These are phyloP conservation scores for Neocallimastix lanati DNA, from an alignment of 192 early-diverging fungal species.

Conservation along the genomic window DNA sequence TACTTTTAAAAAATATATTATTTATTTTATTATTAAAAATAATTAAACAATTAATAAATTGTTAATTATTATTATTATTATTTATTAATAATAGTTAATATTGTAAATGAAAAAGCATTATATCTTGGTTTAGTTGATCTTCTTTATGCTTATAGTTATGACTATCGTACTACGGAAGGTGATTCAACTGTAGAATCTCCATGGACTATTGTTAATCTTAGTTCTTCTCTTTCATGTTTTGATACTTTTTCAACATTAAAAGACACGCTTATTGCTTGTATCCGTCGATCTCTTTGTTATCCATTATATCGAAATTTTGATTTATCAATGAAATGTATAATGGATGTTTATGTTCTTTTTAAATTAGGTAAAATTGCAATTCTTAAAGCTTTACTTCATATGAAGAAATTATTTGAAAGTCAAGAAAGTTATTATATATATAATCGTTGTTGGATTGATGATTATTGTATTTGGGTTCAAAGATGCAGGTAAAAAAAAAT, in stretches of 20 bases:
- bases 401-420: constrained; percentile 61
- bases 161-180: constrained; percentile 63
- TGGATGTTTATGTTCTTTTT: constrained; percentile 65
- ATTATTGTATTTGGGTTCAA: constrained; percentile 94
- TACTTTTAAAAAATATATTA: too few species aligned
- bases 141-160: constrained; percentile 76
- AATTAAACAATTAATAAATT: too few species aligned
- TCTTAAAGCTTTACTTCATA: constrained; percentile 55
- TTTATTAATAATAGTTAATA: constrained; percentile 21
- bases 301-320: constrained; percentile 68
- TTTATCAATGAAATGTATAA: constrained; percentile 49
- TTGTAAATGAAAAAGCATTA: constrained; percentile 37
- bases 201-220: constrained; percentile 78
- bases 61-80: background rate
- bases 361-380: constrained; percentile 67
- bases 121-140: constrained; percentile 86
- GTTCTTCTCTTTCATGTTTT: constrained; percentile 53
- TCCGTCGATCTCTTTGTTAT: constrained; percentile 67
- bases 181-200: constrained; percentile 73
- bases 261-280: constrained; percentile 37
- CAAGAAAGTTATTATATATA: constrained; percentile 81
- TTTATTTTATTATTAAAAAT: too few species aligned
- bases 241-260: constrained; percentile 52
- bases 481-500: constrained; percentile 49
- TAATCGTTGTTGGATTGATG: constrained; percentile 71